A percentile compares a stretch with the other conserved stretches of the same genome.
phyloP scores from a whole-genome alignment of 805 yeast genomes.

The Ogataea methanolica region DNA sequence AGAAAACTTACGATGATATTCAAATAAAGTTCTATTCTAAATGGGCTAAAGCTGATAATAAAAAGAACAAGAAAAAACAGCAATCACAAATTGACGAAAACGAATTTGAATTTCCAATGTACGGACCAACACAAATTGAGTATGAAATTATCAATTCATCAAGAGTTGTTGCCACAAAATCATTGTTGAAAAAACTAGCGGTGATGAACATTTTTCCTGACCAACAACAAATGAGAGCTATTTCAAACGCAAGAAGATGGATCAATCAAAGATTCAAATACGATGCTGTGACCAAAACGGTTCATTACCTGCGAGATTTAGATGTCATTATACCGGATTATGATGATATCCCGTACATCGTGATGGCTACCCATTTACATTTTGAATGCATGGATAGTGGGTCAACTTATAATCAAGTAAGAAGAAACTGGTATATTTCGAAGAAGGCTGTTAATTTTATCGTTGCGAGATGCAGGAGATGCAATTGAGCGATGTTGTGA shows the following conservation, averaged over 20 bases:
- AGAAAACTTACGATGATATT: constrained; percentile 18
- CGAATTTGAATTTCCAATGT: constrained; percentile 24
- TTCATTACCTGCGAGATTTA: constrained; percentile 25
- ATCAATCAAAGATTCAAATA: constrained; percentile 28
- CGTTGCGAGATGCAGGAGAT: constrained; percentile 17
- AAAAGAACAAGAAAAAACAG: not conserved
- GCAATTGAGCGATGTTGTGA: constrained; percentile 2
- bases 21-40: constrained; percentile 20
- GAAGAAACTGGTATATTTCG: constrained; percentile 28
- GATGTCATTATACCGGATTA: constrained; percentile 27
- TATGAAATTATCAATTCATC: constrained; percentile 23
- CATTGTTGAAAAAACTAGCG: constrained; percentile 20
- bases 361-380: constrained; percentile 26
- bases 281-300: constrained; percentile 14
- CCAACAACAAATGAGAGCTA: constrained; percentile 27
- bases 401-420: constrained; percentile 24
- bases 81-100: constrained; percentile 4
- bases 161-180: constrained; percentile 27
- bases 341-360: constrained; percentile 25
- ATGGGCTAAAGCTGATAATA: constrained; percentile 17
- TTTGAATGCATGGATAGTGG: constrained; percentile 18
- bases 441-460: constrained; percentile 25
- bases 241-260: constrained; percentile 30
- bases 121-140: constrained; percentile 30
- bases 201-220: constrained; percentile 21